Percentiles rank a stretch among this genome's conserved stretches.
Conservation (phyloP, 2,329 filamentous ascomycete genomes). For the Fusarium udum region DNA sequence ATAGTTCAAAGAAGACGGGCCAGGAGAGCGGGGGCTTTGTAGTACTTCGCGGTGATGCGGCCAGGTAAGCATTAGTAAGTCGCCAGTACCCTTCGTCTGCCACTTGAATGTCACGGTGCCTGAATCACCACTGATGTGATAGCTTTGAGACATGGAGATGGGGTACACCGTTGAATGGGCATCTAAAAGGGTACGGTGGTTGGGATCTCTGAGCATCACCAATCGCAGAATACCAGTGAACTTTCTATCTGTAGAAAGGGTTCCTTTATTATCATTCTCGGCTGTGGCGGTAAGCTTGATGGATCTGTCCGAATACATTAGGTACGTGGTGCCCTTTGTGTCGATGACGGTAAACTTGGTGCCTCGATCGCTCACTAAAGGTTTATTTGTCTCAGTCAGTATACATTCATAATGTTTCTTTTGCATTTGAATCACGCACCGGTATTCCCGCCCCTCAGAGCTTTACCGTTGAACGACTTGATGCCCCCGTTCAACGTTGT, state of each 20-base stretch:
- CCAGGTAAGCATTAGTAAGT: not conserved
- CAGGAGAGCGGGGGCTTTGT: not conserved
- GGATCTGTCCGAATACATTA: not conserved
- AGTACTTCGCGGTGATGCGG: not conserved
- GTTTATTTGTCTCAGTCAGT: not conserved
- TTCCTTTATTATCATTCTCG: not conserved
- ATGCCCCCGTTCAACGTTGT: not conserved
- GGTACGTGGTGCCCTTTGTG: not conserved
- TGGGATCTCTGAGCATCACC: not conserved
- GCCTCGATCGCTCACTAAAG: not conserved
- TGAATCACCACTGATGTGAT: not conserved
- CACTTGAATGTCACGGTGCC: not conserved
- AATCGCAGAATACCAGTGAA: not conserved
- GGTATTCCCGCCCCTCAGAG: accelerated
- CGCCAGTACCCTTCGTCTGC: not conserved
- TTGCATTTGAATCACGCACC: not conserved
- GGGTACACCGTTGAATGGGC: not conserved
- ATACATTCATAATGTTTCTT: accelerated
- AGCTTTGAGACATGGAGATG: not conserved
- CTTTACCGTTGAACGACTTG: not conserved
- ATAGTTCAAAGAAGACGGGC: not conserved
- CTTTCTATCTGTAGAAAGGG: accelerated
- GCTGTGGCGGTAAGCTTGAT: not conserved
- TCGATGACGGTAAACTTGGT: not conserved
- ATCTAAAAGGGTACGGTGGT: not conserved